Percentiles rank a stretch among this genome's conserved stretches.
Evolutionary conservation across 305 asterid species (phyloP).

Genomic region (Andrographis paniculata): DNA sequence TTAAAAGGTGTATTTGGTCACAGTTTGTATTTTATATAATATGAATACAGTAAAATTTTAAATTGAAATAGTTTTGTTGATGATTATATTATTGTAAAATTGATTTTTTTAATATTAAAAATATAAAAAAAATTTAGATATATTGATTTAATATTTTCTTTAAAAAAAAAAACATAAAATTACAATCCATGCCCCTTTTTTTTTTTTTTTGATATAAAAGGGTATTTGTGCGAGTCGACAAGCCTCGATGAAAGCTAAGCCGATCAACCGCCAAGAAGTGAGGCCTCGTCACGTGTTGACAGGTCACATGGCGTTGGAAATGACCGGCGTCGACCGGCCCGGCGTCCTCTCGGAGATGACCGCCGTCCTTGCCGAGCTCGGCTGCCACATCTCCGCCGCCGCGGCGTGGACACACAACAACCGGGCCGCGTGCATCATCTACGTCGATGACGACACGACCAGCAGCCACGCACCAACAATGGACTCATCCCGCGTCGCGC

Average conservation of each 20-base stretch:
- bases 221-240: conserved; percentile 48
- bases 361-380: conserved; percentile 62
- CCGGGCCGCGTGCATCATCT: conserved; percentile 65
- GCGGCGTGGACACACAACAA: conserved; percentile 85
- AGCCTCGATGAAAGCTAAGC: conserved; percentile 23
- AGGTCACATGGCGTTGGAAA: conserved; percentile 63
- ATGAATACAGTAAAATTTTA: too few species aligned
- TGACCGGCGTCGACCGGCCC: conserved; percentile 75
- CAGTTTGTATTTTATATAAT: too few species aligned
- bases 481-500: conserved; percentile 49
- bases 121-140: too few species aligned
- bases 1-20: too few species aligned
- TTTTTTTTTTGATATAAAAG: conserved; percentile 18
- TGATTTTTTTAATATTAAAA: too few species aligned
- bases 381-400: conserved; percentile 66
- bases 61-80: too few species aligned
- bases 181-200: too few species aligned
- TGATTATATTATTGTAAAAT: too few species aligned
- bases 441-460: conserved; percentile 35
- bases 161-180: too few species aligned
- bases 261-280: conserved; percentile 17
- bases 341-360: conserved; percentile 87
- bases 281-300: conserved; percentile 28
- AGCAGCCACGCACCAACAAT: conserved; percentile 24
- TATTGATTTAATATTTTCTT: too few species aligned